Base-by-base conservation (phyloP, 495 filamentous ascomycete species). In the Venustampulla echinocandica region DNA sequence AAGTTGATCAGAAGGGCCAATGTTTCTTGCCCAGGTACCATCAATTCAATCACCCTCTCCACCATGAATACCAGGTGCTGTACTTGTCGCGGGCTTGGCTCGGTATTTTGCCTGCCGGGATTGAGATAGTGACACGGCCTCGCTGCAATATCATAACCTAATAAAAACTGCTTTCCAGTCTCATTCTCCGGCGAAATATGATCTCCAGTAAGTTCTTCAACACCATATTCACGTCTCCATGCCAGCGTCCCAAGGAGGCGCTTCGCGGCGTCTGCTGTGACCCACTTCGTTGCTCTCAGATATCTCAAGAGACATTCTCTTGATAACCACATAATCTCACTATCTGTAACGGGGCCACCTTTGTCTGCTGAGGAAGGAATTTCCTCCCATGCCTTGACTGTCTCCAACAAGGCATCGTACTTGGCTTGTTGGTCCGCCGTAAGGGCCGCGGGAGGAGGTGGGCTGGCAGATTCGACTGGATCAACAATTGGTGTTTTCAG, bases 41-140 rank as follows among this genome's bases (percentile, higher is more conserved):
- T 90, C 24, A 96, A 61, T 47, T 95, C 88, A 55, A 96, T 79
- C 15, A 83, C 78, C 19, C 87, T 77, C 69, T 98, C 92, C 34
- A 98, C 66, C 87, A 95, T 95, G 63, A 78, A 98, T 32, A 96
- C 89, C 35, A 98, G 73, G 61, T 96, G 90, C 61, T 98, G 80
- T 19, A 96, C 76, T 64, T 98, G 92, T 57, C 87, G 78, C n/a
- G 88, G 84, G 47, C 80, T 84, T 63, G 77, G 77, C 54, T 89
- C 76, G 2, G 92, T 98, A 65, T 98, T 98, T 64, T 98, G 92
- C 38, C 82, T 81, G 19, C 79, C 84, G 4, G 92, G 92, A 50
- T 84, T 79, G 23, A 97, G 74, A 64, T 95, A 95, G 30, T 90
- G 78, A 66, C 90, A 96, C 1, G 87, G 85, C 33, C 92, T 76